Base-by-base conservation (phyloP, 108 stramenopile genomes). In the Epithemia pelagica region DNA sequence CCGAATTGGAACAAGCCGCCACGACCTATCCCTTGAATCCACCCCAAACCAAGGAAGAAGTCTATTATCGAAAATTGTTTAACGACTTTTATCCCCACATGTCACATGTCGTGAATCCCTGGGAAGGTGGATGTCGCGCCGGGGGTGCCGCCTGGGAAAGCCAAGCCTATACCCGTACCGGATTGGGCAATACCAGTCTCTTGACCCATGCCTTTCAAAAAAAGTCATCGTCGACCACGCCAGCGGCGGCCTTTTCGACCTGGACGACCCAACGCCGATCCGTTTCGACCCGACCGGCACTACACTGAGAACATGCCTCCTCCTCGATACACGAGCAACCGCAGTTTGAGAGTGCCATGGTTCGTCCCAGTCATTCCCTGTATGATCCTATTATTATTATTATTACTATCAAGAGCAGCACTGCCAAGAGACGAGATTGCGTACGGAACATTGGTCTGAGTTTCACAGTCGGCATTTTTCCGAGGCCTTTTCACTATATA, bases 1-100 rank as follows among this genome's bases (percentile, higher is more conserved):
- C 76, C 28, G 84, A 89, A 63, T 84, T 84, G 83, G 82, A 59
- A 32, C 71, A 82, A 56, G 87, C 87, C 32, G 63, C 64, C 46
- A 64, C 59, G 15, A 69, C 66, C 1, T 89, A 80, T 60, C 88
- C 88, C 3, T 24, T 82, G 31, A 80, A 89, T 62, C 84, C 88
- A 28, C 88, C 88, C 7, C 88, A 89, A 15, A 85, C 88, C 20
- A 89, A 89, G 71, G 88, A 89, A 65, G 88, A 89, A 65, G 61
- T 83, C 31, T 89, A 89, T 71, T 89, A 89, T 66, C 69, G 88
- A 2, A 66, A 80, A 37, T 71, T 86, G 25, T 86, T 76, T 56
- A 85, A 88, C n/a, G 83, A 88, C 32, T 53, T 78, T 55, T 88
- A 71, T 64, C 74, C 70, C 55, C 82, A 83, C n/a, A 73, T 84